Evolutionary conservation across 129 eudicot species (phyloP).

Genomic region (Artemisia annua): DNA sequence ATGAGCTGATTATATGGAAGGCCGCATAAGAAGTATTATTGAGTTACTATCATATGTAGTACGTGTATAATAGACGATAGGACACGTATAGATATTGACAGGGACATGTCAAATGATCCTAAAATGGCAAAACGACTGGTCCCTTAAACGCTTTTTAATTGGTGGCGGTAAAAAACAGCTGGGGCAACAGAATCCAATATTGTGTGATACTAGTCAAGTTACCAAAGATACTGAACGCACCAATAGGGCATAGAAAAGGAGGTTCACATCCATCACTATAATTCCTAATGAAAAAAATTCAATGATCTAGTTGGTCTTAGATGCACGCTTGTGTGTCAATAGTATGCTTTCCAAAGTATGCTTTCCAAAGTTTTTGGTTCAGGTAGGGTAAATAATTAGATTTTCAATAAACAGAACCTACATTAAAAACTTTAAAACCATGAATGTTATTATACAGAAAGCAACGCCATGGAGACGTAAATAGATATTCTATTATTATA

Average conservation of each 20-base stretch:
- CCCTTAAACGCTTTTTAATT: neutral
- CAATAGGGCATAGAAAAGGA: neutral
- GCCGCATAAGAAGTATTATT: too few relatives aligned
- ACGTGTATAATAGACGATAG: neutral
- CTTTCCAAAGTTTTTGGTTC: neutral
- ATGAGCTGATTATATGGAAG: neutral
- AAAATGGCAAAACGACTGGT: neutral
- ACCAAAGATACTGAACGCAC: neutral
- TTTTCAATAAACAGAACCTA: slow-evolving; percentile 5
- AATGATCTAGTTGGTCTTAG: neutral
- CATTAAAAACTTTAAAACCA: neutral
- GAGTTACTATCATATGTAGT: neutral
- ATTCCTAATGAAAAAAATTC: neutral
- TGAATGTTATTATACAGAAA: slow-evolving; percentile 6
- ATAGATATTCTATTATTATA: neutral
- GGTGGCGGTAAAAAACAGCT: neutral
- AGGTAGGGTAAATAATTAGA: neutral
- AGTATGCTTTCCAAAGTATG: neutral
- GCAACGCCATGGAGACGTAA: slow-evolving; percentile 1
- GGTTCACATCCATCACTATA: neutral
- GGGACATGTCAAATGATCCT: neutral
- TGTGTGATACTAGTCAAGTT: neutral
- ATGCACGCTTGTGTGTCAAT: neutral
- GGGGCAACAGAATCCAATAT: neutral
- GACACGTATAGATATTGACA: neutral